A percentile compares a stretch with the other conserved stretches of the same genome.
phyloP scores from a whole-genome alignment of 306 rosid genomes.

The Psophocarpus tetragonolobus region DNA sequence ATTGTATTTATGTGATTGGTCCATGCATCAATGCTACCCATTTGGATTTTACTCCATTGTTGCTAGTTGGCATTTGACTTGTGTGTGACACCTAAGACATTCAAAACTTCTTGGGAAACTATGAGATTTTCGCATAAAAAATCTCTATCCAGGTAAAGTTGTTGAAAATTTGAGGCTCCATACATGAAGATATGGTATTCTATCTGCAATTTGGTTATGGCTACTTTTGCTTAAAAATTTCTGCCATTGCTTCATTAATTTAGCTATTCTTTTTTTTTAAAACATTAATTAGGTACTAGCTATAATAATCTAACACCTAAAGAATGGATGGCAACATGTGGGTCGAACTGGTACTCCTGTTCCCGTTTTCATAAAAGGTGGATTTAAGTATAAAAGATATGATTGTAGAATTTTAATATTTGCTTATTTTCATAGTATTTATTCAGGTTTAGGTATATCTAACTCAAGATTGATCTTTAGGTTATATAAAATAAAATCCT shows the following conservation, averaged over 20 bases:
- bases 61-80: constrained; percentile 36
- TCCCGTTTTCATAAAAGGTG: too few species aligned
- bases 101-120: not conserved
- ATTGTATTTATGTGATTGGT: constrained; percentile 25
- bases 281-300: too few species aligned
- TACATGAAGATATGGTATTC: not conserved
- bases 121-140: not conserved
- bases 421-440: too few species aligned
- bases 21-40: constrained; percentile 23
- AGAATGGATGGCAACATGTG: too few species aligned
- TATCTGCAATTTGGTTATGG: constrained; percentile 9
- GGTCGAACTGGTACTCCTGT: too few species aligned
- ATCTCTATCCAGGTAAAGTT: not conserved
- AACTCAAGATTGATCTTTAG: too few species aligned
- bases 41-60: constrained; percentile 10
- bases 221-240: constrained; percentile 15
- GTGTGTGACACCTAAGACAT: not conserved
- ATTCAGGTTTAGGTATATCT: too few species aligned
- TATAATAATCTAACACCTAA: too few species aligned
- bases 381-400: too few species aligned
- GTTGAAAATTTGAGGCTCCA: not conserved
- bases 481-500: too few species aligned
- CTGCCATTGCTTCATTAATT: not conserved
- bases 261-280: constrained; percentile 3
- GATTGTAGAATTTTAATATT: too few species aligned